Conservation (phyloP, 441 rosid species). For the Gossypium laxum region DNA sequence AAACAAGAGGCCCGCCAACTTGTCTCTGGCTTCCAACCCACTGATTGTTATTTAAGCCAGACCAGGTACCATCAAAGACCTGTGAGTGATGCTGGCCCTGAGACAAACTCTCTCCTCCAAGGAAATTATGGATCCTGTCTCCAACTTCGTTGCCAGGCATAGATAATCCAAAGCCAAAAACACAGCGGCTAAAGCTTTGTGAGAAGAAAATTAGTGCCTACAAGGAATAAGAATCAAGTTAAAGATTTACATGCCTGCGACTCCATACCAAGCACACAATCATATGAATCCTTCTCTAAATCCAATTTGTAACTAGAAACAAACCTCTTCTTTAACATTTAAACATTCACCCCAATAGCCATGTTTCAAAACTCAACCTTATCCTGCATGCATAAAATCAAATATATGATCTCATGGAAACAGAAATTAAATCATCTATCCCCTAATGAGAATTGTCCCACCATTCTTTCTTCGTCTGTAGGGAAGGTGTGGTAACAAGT, state of each 20-base stretch:
- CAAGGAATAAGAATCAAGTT: constrained; percentile 10
- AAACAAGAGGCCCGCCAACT: constrained; percentile 34
- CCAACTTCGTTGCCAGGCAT: constrained; percentile 94
- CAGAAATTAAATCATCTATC: not conserved
- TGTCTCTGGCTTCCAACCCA: constrained; percentile 56
- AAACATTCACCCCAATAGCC: constrained; percentile 23
- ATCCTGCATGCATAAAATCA: constrained; percentile 19
- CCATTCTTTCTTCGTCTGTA: not conserved
- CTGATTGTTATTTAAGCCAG: constrained; percentile 35
- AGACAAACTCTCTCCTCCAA: constrained; percentile 57
- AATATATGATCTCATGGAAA: not conserved
- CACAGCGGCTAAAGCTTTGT: constrained; percentile 21
- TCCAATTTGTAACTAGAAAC: constrained; percentile 12
- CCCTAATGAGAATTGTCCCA: not conserved
- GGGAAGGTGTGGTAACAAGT: not conserved
- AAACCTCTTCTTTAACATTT: constrained; percentile 29
- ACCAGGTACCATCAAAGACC: constrained; percentile 55
- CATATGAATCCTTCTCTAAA: not conserved
- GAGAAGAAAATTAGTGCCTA: constrained; percentile 19
- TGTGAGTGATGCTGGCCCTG: constrained; percentile 53
- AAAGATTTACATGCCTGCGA: constrained; percentile 9
- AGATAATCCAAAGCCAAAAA: constrained; percentile 34
- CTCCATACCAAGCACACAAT: constrained; percentile 3
- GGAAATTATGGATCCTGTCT: constrained; percentile 72
- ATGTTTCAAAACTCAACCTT: constrained; percentile 12